Base-by-base conservation (phyloP, 73 alveolate genomes). In the Tetrahymena borealis region DNA sequence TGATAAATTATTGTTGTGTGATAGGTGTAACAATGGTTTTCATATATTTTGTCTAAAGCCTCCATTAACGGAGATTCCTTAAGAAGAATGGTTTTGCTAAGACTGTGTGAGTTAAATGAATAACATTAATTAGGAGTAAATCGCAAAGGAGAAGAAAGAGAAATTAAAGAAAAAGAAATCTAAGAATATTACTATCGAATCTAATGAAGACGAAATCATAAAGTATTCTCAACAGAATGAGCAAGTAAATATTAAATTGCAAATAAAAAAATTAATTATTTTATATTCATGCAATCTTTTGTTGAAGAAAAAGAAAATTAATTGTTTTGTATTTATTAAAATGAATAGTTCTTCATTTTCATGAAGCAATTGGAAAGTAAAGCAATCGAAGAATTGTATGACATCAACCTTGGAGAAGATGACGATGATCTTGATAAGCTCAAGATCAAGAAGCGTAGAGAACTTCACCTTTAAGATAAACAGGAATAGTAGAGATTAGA, bases 21-120 rank as follows among this genome's bases (percentile, higher is more conserved):
- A 94, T 94, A 91, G 85, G 39, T 94, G 97, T 43, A 94, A 94
- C 79, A 91, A 94, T 79, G 97, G 97, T 24, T 94, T 94, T 78
- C 97, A 94, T 39, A 91, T 92, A 36, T 40, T 40, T 32, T 94
- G 97, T 78, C 92, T 94, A 41, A 60, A 39, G 15, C 94, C 94
- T 39, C 97, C 97, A 0, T 91, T 94, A 39, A 90, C 42, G 11
- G 91, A 78, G 32, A 93, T 94, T 10, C 97, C 97, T 13, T 78
- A 91, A 32, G 97, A 91, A 39, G 91, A 92, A 18, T 94, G 97
- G 97, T 85, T 91, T 78, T 94, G 97, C 78, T 40, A 78, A 24
- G 95, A 91, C 36, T 94, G 97, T 85, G 40, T 60, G 35, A 92
- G 79, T 32, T 91, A 93, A 36, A 85, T 79, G 38, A 90, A 92